Conservation (phyloP, 2,329 filamentous ascomycete species). For the Pestalotiopsis sp. region DNA sequence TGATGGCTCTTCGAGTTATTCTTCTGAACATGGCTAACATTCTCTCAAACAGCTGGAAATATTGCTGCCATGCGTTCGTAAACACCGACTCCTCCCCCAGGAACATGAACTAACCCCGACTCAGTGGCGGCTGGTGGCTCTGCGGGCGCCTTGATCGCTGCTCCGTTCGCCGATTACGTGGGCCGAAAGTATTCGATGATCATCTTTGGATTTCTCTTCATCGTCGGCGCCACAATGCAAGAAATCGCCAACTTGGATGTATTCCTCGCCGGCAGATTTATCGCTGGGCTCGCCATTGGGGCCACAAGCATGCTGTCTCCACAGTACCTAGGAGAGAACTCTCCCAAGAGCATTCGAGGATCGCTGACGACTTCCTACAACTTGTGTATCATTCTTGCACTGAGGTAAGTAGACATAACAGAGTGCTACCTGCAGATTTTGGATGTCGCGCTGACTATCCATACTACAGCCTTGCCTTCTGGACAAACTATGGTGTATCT, state of each 20-base stretch:
- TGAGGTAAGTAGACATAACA: conserved; percentile 18
- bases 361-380: conserved; percentile 44
- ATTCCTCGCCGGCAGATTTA: conserved; percentile 38
- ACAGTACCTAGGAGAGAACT: conserved; percentile 43
- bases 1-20: background rate
- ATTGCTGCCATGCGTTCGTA: conserved; percentile 36
- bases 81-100: too few relatives aligned
- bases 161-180: conserved; percentile 39
- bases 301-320: conserved; percentile 41
- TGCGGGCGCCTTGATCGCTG: conserved; percentile 38
- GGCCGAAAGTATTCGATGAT: conserved; percentile 38
- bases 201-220: conserved; percentile 33
- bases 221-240: conserved; percentile 37
- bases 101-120: background rate
- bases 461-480: conserved; percentile 21
- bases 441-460: conserved; percentile 16
- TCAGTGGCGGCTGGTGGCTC: conserved; percentile 39
- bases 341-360: conserved; percentile 41
- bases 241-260: conserved; percentile 37
- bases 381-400: conserved; percentile 39
- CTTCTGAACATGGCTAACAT: background rate
- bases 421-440: accelerated
- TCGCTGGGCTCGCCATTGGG: conserved; percentile 38
- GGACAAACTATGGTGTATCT: conserved; percentile 29
- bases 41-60: conserved; percentile 24